Base-by-base conservation (phyloP, 148 eudicot species). In the Cornus florida region DNA sequence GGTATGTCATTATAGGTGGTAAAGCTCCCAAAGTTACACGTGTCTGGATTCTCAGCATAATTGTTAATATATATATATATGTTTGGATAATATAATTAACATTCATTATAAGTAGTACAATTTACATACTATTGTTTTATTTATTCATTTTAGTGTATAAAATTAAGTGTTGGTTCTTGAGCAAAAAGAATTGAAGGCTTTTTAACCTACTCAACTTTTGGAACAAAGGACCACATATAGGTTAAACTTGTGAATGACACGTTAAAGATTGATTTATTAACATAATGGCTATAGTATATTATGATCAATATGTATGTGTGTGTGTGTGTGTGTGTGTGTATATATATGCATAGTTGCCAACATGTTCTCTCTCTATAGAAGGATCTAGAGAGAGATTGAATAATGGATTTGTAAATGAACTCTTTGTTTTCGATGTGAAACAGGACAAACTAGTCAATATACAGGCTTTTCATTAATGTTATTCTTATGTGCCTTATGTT, bases 101-200 rank as follows among this genome's bases (percentile, higher is more conserved):
- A 14, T 57, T 57, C 20, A 19, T 57, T 19, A 57, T 38, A 70
- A 24, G 35, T 72, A 23, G 24, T 50, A 28, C 28, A 0, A 28
- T 28, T 28, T 28, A 28, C 28, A 28, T 28, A 28, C 28, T 35
- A 35, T 35, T 35, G 38, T 35, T 35, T 9, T 59, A 60, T 19
- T 32, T 19, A 33, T 20, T 59, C 56, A 75, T 57, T 20, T 39
- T 48, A 38, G 33, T n/a, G 22, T 64, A 23, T 0, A 67, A 73
- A 22, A 0, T 35, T 0, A 11, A 22, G n/a, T 71, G 35, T 73
- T 67, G 72, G 72, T 13, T 23, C 33, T 73, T 78, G 46, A 65
- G 82, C 77, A 62, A 72, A 79, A 79, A 73, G 79, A 71, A 70
- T 73, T 66, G 33, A 48, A 32, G 70, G 66, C 77, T 65, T 79